These are phyloP conservation scores for Sclerotinia subarctica DNA, from an alignment of 2,329 filamentous ascomycete species.

Conservation along the genomic window DNA sequence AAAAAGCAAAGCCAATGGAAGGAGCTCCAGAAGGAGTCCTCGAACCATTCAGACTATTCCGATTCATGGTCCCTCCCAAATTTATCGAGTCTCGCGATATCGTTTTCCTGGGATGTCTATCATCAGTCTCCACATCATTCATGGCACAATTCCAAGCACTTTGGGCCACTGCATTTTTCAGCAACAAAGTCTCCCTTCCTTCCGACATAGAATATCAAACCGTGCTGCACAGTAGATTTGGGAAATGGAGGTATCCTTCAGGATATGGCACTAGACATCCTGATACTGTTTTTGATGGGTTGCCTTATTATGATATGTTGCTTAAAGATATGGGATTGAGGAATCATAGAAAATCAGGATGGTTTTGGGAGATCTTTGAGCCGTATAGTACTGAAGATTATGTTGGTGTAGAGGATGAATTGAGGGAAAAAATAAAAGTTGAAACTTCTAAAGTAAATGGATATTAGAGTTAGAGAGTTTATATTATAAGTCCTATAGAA, in stretches of 20 bases:
- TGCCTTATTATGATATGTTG: slow-evolving; percentile 71
- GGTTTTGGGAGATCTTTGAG: slow-evolving; percentile 41
- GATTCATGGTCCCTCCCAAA: slow-evolving; percentile 47
- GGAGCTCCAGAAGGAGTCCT: slow-evolving; percentile 8
- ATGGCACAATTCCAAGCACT: slow-evolving; percentile 51
- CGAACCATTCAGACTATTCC: slow-evolving; percentile 45
- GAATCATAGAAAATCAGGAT: slow-evolving; percentile 51
- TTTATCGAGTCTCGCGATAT: slow-evolving; percentile 44
- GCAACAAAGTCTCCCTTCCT: slow-evolving; percentile 43
- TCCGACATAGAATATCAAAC: slow-evolving; percentile 52
- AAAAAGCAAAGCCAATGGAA: slow-evolving; percentile 45
- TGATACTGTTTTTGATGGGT: slow-evolving; percentile 71
- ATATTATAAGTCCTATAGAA: too few species aligned
- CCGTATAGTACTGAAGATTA: slow-evolving; percentile 49
- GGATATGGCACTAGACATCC: slow-evolving; percentile 62
- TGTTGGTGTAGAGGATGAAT: slow-evolving; percentile 44
- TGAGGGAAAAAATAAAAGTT: slow-evolving; percentile 27
- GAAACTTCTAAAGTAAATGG: background rate
- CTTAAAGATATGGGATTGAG: slow-evolving; percentile 62
- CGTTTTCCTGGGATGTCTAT: slow-evolving; percentile 46
- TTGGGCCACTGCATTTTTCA: slow-evolving; percentile 65
- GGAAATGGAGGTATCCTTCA: slow-evolving; percentile 64
- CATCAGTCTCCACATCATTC: slow-evolving; percentile 45
- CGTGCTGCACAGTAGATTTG: slow-evolving; percentile 64
- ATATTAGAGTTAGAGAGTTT: slow-evolving; percentile 31